Base-by-base conservation (phyloP, 768 basidiomycete genomes). In the Coprinopsis sp. region DNA sequence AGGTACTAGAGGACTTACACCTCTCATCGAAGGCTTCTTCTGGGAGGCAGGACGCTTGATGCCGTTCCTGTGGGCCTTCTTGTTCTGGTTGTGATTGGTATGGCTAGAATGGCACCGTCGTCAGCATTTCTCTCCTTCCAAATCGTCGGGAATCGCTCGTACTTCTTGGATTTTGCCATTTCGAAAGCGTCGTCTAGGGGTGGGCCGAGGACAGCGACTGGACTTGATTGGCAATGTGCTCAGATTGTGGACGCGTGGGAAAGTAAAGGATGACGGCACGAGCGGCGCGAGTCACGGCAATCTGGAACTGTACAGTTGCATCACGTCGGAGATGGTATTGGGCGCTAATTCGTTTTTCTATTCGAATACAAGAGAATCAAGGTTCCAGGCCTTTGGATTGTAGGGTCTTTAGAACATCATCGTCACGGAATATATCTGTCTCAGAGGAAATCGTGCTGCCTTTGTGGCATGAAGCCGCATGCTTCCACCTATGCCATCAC, bases 81-180 rank as follows among this genome's bases (percentile, higher is more conserved):
- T 83, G 77, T 59, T 91, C 75, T 96, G 92, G 78, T 95, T 96
- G 79, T 95, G 93, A 70, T 90, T 91, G 61, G 87, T 91, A 67
- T 91, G 86, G 61, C 87, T 92, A 52, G 24, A 46, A 44, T 14
- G 31, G 44, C n/a, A n/a, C n/a, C n/a, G n/a, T n/a, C 44, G 44
- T 50, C 21, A 58, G 50, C 13, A 45, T 39, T 40, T 21, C 14
- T 34, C n/a, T n/a, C 22, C n/a, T n/a, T n/a, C n/a, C n/a, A n/a
- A n/a, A n/a, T 14, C 28, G 7, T 16, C 46, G 51, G 2, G 39
- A 46, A 31, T 25, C 12, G 33, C 28, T 22, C 80, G 47, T 65
- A 94, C 91, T 97, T 97, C 79, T 97, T 97, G 54, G 95, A 98
- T 74, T 98, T 96, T 79, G 93, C 84, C 92, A 96, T 97, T 57